These are phyloP conservation scores for Hypoxylon fragiforme DNA, from an alignment of 495 filamentous ascomycete species.

Conservation along the genomic window DNA sequence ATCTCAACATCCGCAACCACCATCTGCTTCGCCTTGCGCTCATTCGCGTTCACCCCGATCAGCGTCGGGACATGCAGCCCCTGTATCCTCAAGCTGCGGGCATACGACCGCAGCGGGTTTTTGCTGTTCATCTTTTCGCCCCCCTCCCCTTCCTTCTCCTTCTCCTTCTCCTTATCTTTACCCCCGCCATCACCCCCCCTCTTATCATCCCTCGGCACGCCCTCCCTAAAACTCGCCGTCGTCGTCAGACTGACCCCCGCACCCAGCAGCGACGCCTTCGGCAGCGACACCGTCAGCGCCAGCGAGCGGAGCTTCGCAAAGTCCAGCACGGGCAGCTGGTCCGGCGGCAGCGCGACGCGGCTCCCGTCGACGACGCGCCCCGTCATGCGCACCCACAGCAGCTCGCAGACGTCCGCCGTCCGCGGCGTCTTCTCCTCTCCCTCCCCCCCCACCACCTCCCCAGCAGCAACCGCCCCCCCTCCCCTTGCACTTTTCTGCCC, in stretches of 20 bases:
- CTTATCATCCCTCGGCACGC: neutral
- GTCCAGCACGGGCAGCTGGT: conserved; percentile 38
- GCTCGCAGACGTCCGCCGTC: conserved; percentile 35
- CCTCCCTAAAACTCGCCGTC: conserved; percentile 37
- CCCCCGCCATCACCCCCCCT: neutral
- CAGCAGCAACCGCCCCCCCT: neutral
- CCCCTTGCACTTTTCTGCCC: neutral
- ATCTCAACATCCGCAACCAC: conserved; percentile 58
- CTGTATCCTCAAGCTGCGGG: conserved; percentile 40
- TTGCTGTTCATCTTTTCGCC: neutral
- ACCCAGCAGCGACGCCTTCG: conserved; percentile 58
- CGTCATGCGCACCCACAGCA: conserved; percentile 40
- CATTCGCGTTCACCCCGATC: conserved; percentile 63
- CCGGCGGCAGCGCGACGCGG: conserved; percentile 28
- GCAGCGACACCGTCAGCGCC: conserved; percentile 47
- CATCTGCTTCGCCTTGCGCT: conserved; percentile 61
- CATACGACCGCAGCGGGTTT: conserved; percentile 33
- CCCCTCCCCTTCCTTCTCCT: neutral
- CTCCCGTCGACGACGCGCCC: conserved; percentile 34
- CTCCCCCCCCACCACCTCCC: neutral
- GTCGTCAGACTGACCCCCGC: conserved; percentile 48
- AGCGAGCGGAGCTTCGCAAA: conserved; percentile 39
- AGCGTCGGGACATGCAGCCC: conserved; percentile 59
- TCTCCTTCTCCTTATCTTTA: neutral
- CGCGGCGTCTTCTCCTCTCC: conserved; percentile 2